Evolutionary conservation across 345 rosid species (phyloP).

Genomic region (Euphorbia pulcherrima): DNA sequence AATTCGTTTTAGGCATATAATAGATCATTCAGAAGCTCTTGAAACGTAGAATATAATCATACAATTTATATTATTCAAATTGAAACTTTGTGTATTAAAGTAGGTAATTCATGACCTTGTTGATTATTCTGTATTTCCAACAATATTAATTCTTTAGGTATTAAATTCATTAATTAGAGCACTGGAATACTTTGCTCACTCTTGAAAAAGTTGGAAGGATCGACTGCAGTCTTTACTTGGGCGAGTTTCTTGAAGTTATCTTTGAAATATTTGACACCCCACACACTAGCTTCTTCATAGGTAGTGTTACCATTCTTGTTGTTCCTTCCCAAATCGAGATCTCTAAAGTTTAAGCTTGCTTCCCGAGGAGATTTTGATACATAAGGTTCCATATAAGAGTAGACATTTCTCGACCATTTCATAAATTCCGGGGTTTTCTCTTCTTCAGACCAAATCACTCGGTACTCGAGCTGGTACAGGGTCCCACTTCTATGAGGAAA

Average conservation of each 20-base stretch:
- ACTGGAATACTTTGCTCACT: constrained; percentile 20
- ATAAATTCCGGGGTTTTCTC: background rate
- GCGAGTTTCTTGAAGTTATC: constrained; percentile 14
- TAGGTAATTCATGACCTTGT: too few relatives aligned
- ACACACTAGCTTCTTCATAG: background rate
- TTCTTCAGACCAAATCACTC: constrained; percentile 8
- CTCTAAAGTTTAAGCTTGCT: constrained; percentile 22
- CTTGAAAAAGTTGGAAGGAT: constrained; percentile 22
- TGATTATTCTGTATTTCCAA: too few relatives aligned
- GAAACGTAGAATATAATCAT: too few relatives aligned
- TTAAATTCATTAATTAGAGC: too few relatives aligned
- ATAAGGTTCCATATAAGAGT: constrained; percentile 9
- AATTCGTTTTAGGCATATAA: too few relatives aligned
- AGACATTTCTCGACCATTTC: constrained; percentile 9
- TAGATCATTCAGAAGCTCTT: too few relatives aligned
- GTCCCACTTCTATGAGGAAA: constrained; percentile 22
- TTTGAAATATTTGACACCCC: constrained; percentile 21
- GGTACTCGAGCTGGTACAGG: constrained; percentile 13
- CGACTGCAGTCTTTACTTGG: constrained; percentile 2
- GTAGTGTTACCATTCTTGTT: background rate
- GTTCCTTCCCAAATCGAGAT: constrained; percentile 20
- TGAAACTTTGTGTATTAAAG: too few relatives aligned
- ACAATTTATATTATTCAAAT: too few relatives aligned
- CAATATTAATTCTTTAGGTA: too few relatives aligned
- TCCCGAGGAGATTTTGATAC: constrained; percentile 18